Percentiles rank a stretch among this genome's conserved stretches.
These are phyloP conservation scores for Globisporangium cederbergense DNA, from an alignment of 352 stramenopile genomes.

Conservation along the genomic window DNA sequence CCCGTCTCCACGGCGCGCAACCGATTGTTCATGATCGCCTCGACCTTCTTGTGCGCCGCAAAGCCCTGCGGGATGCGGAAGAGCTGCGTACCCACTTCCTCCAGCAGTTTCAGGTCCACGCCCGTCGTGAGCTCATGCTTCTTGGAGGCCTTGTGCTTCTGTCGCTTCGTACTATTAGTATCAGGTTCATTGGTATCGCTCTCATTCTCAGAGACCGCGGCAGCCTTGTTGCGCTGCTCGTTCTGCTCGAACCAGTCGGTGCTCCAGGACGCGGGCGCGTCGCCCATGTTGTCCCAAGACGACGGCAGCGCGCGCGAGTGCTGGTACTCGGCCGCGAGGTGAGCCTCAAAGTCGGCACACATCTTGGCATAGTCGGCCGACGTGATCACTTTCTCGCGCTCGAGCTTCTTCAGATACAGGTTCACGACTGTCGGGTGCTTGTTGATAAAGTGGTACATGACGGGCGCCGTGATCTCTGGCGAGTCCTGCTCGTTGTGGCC, in stretches of 20 bases:
- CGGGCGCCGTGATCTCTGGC: conserved; percentile 82
- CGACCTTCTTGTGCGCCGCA: conserved; percentile 80
- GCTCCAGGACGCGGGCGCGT: conserved; percentile 59
- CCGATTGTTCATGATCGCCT: conserved; percentile 86
- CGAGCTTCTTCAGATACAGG: conserved; percentile 72
- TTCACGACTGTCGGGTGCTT: conserved; percentile 80
- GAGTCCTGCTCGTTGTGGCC: conserved; percentile 98
- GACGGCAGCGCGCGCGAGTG: conserved; percentile 63
- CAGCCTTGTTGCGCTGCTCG: conserved; percentile 11
- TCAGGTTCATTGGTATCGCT: background rate
- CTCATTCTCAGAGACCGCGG: background rate
- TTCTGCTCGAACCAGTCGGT: conserved; percentile 51
- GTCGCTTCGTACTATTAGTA: background rate
- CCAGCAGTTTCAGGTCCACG: conserved; percentile 68
- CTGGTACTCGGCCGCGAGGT: conserved; percentile 68
- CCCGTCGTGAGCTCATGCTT: conserved; percentile 37
- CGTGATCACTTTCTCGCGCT: conserved; percentile 49
- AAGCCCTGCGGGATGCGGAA: conserved; percentile 83
- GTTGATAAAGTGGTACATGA: conserved; percentile 91
- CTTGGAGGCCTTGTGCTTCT: background rate
- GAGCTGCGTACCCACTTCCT: conserved; percentile 69
- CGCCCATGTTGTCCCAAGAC: conserved; percentile 72
- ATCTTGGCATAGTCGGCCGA: conserved; percentile 42
- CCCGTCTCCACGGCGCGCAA: conserved; percentile 75
- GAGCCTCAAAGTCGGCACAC: conserved; percentile 58